Base-by-base conservation (phyloP, 352 stramenopile genomes). In the Globisporangium abappressorium region DNA sequence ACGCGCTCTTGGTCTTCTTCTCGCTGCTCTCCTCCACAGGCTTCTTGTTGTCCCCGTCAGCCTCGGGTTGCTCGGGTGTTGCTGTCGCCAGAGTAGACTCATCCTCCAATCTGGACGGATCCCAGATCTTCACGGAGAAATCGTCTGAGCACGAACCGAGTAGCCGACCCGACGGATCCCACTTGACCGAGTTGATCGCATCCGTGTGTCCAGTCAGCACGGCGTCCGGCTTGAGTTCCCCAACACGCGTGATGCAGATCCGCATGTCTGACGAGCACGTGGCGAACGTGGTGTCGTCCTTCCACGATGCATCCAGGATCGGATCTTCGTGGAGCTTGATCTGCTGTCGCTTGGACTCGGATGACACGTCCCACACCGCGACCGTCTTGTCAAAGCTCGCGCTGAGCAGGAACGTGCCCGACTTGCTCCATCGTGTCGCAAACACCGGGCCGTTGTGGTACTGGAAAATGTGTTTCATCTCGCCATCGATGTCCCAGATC, bases 121-220 rank as follows among this genome's bases (percentile, higher is more conserved):
- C 92, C 96, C 97, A 99, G 11, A 99, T 91, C 80, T 99, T 99
- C 49, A 98, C 96, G 28, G 97, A 98, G 70, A 91, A 97, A 81
- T 99, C 98, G 72, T 99, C 98, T 2, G 96, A 99, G 76, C 97
- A 99, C 46, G 93, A 99, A 6, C 97, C 97, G 30, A 99, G 82
- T 28, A 98, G 78, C 7, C 77, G 85, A 0, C 96, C 95, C 5
- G 89, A 97, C 9, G 97, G 94, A 80, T 98, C 94, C 98, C 97
- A 99, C 70, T 98, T 98, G 55, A 99, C 97, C 38, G 96, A 97
- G 78, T 99, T 99, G 55, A 99, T 98, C 73, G 99, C 97, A 53
- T 99, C 96, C 18, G 82, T 93, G 82, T 99, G 98, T 24, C 97
- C 97, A 49, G 81, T 84, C 61, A 98, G 87, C 22, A 93, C 88